Evolutionary conservation across 2,329 filamentous ascomycete species (phyloP).

Genomic region (Colletotrichum filicis): DNA sequence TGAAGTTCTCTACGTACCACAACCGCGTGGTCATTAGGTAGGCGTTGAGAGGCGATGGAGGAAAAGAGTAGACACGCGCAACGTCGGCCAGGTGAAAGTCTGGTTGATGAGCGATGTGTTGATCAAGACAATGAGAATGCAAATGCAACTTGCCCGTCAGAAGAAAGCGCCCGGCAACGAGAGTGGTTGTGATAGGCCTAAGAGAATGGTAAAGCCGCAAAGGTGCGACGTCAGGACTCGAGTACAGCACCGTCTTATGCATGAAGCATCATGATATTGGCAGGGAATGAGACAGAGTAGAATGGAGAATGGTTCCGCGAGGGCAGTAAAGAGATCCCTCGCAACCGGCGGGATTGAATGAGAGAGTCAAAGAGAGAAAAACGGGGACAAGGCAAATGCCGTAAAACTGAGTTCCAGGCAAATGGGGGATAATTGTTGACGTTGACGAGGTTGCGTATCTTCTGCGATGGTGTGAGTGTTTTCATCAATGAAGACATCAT

Average conservation of each 20-base stretch:
- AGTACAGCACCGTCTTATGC: conserved; percentile 24
- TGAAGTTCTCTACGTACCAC: conserved; percentile 3
- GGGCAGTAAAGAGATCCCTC: not conserved
- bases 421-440: not conserved
- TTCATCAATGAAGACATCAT: conserved; percentile 35
- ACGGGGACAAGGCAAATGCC: not conserved
- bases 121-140: not conserved
- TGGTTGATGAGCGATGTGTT: not conserved
- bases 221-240: conserved; percentile 6
- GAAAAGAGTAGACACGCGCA: not conserved
- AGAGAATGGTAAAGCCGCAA: not conserved
- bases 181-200: conserved; percentile 15
- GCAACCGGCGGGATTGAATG: conserved; percentile 7
- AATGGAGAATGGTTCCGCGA: not conserved
- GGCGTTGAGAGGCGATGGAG: not conserved
- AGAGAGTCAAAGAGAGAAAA: not conserved
- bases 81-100: not conserved
- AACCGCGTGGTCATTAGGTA: not conserved
- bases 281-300: conserved; percentile 10
- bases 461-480: conserved; percentile 25
- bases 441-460: conserved; percentile 20
- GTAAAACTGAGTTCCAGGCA: not conserved
- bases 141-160: conserved; percentile 3
- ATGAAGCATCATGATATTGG: conserved; percentile 28
- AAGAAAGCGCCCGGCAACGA: conserved; percentile 2